phyloP scores from a whole-genome alignment of 805 yeast species.

The Candida awuae region DNA sequence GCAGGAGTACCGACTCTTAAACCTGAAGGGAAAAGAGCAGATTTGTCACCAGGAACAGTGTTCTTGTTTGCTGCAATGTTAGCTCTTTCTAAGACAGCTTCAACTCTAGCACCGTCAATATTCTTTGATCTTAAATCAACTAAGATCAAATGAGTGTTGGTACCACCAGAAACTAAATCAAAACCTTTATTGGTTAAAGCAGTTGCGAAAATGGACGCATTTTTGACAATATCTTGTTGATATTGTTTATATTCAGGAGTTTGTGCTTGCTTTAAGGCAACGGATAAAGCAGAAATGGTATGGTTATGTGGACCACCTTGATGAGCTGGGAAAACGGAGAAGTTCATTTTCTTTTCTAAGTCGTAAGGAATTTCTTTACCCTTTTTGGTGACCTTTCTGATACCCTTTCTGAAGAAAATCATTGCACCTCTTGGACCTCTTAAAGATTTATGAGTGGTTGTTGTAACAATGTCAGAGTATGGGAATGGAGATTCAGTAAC shows the following conservation, averaged over 20 bases:
- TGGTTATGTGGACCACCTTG: conserved; percentile 99
- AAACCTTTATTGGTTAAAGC: conserved; percentile 60
- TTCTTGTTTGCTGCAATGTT: conserved; percentile 95
- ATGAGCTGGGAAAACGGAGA: conserved; percentile 97
- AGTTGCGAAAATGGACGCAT: conserved; percentile 69
- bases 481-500: conserved; percentile 90
- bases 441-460: conserved; percentile 94
- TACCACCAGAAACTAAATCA: conserved; percentile 82
- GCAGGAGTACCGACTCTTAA: conserved; percentile 97
- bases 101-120: conserved; percentile 95
- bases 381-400: conserved; percentile 70
- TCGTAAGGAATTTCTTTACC: conserved; percentile 84
- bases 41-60: conserved; percentile 93
- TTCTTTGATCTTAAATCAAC: conserved; percentile 70
- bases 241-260: conserved; percentile 83
- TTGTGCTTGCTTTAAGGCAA: conserved; percentile 86
- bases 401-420: conserved; percentile 95
- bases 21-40: conserved; percentile 95
- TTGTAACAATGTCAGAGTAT: conserved; percentile 91
- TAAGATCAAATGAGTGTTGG: conserved; percentile 88
- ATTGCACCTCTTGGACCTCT: conserved; percentile 99
- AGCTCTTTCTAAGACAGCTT: conserved; percentile 77
- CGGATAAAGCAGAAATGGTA: conserved; percentile 92
- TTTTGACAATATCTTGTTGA: conserved; percentile 74
- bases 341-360: conserved; percentile 85